Conservation (phyloP, 2,329 filamentous ascomycete species). For the Chalara sp. region DNA sequence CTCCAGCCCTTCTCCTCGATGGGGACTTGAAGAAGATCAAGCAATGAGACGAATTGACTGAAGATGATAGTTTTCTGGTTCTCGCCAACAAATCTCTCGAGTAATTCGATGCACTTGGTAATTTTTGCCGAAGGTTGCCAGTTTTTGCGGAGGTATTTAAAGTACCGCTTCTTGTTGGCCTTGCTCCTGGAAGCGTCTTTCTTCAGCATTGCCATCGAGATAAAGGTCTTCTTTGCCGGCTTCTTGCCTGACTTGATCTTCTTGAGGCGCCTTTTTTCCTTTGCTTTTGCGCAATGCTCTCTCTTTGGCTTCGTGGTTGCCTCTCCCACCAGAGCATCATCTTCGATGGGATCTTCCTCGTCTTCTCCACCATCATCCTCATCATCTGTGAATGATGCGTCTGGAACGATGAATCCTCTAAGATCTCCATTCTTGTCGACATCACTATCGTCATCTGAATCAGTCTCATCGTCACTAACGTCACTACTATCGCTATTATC, state of each 20-base stretch:
- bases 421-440: constrained; percentile 36
- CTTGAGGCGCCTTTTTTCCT: constrained; percentile 26
- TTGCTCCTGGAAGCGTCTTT: constrained; percentile 58
- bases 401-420: constrained; percentile 48
- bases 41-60: constrained; percentile 72
- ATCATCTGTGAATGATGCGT: constrained; percentile 25
- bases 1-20: constrained; percentile 46
- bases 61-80: constrained; percentile 77
- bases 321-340: constrained; percentile 23
- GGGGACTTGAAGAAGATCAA: constrained; percentile 71
- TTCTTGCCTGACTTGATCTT: constrained; percentile 33
- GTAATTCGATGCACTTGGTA: constrained; percentile 58
- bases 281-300: constrained; percentile 35
- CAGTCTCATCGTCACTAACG: constrained; percentile 23
- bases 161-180: constrained; percentile 58
- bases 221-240: constrained; percentile 24
- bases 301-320: constrained; percentile 26
- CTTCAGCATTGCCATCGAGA: constrained; percentile 59
- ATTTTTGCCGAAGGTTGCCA: constrained; percentile 75
- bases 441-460: constrained; percentile 30
- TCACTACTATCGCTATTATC: constrained; percentile 24
- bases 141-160: constrained; percentile 65
- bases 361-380: constrained; percentile 22
- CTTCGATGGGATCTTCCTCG: constrained; percentile 27
- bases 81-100: constrained; percentile 35